Evolutionary conservation across 441 rosid genomes (phyloP), one percentile per base, ranked within the genome.

Genomic region (Populus tomentosa): DNA sequence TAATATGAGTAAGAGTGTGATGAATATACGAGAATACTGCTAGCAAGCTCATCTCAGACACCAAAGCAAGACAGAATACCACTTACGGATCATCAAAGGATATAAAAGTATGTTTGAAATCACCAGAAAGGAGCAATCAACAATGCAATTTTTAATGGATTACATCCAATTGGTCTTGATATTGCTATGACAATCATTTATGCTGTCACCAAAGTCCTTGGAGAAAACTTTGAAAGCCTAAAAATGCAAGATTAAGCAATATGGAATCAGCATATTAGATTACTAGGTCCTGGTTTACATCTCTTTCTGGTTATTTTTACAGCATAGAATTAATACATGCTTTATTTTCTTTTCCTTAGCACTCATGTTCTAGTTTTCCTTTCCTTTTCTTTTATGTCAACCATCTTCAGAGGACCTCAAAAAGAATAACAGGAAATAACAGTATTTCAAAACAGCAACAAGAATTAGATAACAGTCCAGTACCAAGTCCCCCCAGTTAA

Each of bases 1-100:
- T 66, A 76, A 28, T 16, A 78, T 70, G 64, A 82, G 81, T 30
- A 16, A 38, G 65, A 73, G 70, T 70, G 69, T 74, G 63, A 83
- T 50, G 26, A n/a, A 6, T 74, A 56, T 38, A 6, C 66, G 11
- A 28, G 24, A 56, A n/a, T 20, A 21, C 50, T 23, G 61, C 14
- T 23, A 30, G 59, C 67, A 65, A 18, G 42, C 67, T 75, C 21
- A 23, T 65, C 40, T 28, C 36, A 64, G 26, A 23, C 14, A 28
- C 32, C 7, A 63, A 70, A 76, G 26, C 10, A 35, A 16, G 69
- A 46, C 21, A 69, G 24, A 32, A 24, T 21, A 7, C 78, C 20
- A 26, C 68, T 21, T 64, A 10, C 0, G 0, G 30, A 26, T 23
- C 30, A n/a, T 24, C 16, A 21, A 24, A 64, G 4, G 6, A 64